Percentiles rank a stretch among this genome's conserved stretches.
These are phyloP conservation scores for Fraxinus sp. DNA, from an alignment of 305 asterid genomes.

Conservation along the genomic window DNA sequence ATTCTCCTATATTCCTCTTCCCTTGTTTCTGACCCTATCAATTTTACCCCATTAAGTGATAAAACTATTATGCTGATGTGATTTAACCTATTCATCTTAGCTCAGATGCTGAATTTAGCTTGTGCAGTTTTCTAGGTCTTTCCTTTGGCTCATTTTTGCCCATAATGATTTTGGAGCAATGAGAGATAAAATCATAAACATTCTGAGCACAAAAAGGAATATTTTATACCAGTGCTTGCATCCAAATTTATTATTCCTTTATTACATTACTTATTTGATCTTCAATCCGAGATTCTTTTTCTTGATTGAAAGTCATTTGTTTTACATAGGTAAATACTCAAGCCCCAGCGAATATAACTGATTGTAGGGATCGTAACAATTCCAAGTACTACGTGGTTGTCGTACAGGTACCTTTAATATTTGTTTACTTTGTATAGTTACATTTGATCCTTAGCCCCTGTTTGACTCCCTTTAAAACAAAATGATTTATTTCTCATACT, in stretches of 20 bases:
- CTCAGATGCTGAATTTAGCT: slow-evolving; percentile 3
- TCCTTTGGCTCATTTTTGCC: neutral
- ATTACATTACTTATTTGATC: slow-evolving; percentile 7
- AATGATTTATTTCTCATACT: no score
- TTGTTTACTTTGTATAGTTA: neutral
- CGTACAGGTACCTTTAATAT: slow-evolving; percentile 59
- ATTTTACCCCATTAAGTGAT: neutral
- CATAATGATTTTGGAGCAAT: neutral
- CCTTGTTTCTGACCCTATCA: neutral
- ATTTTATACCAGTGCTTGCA: slow-evolving; percentile 8
- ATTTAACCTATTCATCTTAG: neutral
- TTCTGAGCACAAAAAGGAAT: neutral
- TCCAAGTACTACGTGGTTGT: slow-evolving; percentile 84
- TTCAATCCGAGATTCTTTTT: neutral
- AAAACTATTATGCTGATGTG: neutral
- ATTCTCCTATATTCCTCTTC: neutral
- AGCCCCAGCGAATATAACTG: slow-evolving; percentile 71
- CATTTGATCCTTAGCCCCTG: slow-evolving; percentile 1
- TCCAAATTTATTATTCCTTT: slow-evolving; percentile 1
- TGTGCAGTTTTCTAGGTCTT: neutral
- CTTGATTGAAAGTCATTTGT: slow-evolving; percentile 16
- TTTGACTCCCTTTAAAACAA: no score
- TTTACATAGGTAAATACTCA: slow-evolving; percentile 74
- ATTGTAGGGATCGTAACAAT: slow-evolving; percentile 69
- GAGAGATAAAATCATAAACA: neutral